Evolutionary conservation across 768 basidiomycete species (phyloP), one percentile per base, ranked within the genome.

Genomic region (Hygrocybe punicea): DNA sequence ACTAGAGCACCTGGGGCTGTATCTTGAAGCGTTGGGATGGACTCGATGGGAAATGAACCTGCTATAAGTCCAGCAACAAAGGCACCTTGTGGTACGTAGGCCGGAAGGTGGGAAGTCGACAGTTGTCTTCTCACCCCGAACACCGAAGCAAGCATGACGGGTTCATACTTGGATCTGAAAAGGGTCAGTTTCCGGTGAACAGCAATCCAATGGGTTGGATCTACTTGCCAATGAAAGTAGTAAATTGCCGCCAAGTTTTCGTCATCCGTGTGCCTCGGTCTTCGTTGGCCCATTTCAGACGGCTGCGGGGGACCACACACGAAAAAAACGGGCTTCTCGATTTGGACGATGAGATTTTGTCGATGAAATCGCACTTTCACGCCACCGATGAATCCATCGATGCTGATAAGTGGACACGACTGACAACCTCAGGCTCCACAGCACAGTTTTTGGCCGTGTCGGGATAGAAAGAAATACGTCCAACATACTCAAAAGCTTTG

Each of bases 291-390:
- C 11, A 4, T 37, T 36, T 9, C 9, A 36, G 19, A n/a, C 7
- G 4, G 11, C 11, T 47, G 21, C 21, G 14, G n/a, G 8, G 24
- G 54, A 25, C 51, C 23, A 35, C 47, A 55, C 53, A 52, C 54
- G 40, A 47, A 53, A 37, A 36, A 16, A 44, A 33, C 51, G 47
- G 48, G 50, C 40, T 55, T 49, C 48, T 17, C 19, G 36, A 54
- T 62, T 63, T 58, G 57, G 61, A 17, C 51, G 51, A 16, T 39
- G 16, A 16, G 16, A 14, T 17, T 14, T 21, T 37, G 57, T 53
- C 49, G 49, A 50, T 50, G 25, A 56, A 73, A 76, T 75, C 75
- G 75, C 74, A 75, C 72, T 65, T 70, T 71, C 58, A 16, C 19
- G 24, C 49, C n/a, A 25, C 10, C 16, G 29, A 36, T n/a, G 16